Evolutionary conservation across 1,284 basidiomycete species (phyloP).

Genomic region (Xanthoconium separans): DNA sequence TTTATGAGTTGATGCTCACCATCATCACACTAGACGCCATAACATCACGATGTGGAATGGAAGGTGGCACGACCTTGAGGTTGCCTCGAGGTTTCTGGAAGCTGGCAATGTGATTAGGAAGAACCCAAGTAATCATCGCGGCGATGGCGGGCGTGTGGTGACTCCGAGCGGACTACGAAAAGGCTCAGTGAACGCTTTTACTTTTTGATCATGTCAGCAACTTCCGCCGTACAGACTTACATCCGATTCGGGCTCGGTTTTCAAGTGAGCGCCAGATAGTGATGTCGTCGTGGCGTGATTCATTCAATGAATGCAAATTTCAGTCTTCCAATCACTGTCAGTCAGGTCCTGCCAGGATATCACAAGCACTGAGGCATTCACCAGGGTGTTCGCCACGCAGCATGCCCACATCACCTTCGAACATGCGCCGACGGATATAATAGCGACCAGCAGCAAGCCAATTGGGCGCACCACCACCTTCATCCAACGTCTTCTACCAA

Average conservation of each 20-base stretch:
- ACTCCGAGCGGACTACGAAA: too few species aligned
- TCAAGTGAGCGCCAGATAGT: not conserved
- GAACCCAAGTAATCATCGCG: not conserved
- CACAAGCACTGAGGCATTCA: constrained; percentile 9
- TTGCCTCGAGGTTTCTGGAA: constrained; percentile 7
- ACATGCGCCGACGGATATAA: constrained; percentile 15
- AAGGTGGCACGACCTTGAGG: not conserved
- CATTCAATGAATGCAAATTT: not conserved
- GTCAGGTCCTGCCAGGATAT: not conserved
- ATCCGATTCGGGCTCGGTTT: too few species aligned
- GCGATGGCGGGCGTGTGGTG: not conserved
- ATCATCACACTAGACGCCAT: not conserved
- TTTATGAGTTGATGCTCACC: not conserved
- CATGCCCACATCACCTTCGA: not conserved
- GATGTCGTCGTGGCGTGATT: not conserved
- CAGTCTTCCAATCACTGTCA: not conserved
- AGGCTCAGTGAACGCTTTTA: too few species aligned
- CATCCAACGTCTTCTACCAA: not conserved
- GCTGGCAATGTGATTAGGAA: constrained; percentile 1
- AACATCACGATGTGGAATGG: not conserved
- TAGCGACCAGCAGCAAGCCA: not conserved
- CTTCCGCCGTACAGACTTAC: too few species aligned
- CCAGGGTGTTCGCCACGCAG: not conserved
- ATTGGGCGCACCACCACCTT: not conserved
- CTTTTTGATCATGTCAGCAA: too few species aligned